A percentile compares a stretch with the other conserved stretches of the same genome.
Evolutionary conservation across 306 rosid species (phyloP).

Genomic region (Corylus heterophylla): DNA sequence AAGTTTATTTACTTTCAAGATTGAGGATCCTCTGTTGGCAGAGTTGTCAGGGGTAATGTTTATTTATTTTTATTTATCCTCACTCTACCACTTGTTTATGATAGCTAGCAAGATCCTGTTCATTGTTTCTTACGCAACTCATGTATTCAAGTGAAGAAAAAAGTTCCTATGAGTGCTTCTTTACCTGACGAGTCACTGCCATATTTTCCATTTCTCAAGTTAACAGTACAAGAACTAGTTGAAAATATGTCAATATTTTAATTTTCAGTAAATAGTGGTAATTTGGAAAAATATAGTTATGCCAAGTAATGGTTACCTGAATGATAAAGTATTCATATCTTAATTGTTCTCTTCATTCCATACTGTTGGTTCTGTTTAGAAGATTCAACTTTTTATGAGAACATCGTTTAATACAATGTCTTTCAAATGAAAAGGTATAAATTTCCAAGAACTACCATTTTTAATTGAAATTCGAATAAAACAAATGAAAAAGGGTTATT

Average conservation of each 20-base stretch:
- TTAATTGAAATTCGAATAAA: too few relatives aligned
- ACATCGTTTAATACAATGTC: too few relatives aligned
- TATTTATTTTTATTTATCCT: slow-evolving; percentile 22
- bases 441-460: too few relatives aligned
- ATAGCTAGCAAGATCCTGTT: slow-evolving; percentile 21
- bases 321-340: background rate
- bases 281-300: background rate
- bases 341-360: background rate
- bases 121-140: slow-evolving; percentile 15
- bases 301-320: background rate
- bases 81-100: slow-evolving; percentile 14
- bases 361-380: too few relatives aligned
- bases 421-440: too few relatives aligned
- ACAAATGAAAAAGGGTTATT: too few relatives aligned
- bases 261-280: background rate
- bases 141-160: background rate
- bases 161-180: background rate
- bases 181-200: background rate
- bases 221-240: background rate
- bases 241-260: background rate
- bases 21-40: slow-evolving; percentile 59
- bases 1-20: slow-evolving; percentile 89
- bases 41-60: slow-evolving; percentile 81
- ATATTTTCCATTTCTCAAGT: background rate
- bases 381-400: too few relatives aligned